phyloP scores from a whole-genome alignment of 495 filamentous ascomycete species.

The Glonium stellatum region DNA sequence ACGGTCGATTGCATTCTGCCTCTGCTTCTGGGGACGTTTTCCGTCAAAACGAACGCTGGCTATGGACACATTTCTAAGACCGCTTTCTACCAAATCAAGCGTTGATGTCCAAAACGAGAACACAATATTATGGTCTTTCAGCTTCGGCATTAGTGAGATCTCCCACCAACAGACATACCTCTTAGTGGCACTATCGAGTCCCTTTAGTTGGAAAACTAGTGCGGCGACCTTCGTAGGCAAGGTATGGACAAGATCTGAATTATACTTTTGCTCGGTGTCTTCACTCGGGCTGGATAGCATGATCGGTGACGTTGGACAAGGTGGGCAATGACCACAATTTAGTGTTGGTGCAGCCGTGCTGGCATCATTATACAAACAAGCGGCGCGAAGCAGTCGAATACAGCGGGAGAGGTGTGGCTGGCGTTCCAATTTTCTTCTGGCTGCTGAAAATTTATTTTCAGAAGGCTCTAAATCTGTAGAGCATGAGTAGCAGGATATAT shows the following conservation, averaged over 20 bases:
- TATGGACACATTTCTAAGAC: constrained; percentile 33
- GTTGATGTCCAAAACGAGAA: constrained; percentile 44
- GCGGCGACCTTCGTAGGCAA: constrained; percentile 22
- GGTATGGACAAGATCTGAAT: no score
- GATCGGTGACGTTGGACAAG: background rate
- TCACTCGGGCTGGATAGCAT: background rate
- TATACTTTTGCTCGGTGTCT: background rate
- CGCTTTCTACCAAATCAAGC: constrained; percentile 38
- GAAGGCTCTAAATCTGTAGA: background rate
- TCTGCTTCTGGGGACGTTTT: constrained; percentile 28
- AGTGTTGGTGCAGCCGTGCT: background rate
- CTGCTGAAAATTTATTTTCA: background rate
- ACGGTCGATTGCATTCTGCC: constrained; percentile 7
- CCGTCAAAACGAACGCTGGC: constrained; percentile 40
- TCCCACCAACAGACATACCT: constrained; percentile 7
- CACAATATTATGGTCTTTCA: constrained; percentile 34
- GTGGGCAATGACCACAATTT: background rate
- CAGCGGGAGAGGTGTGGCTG: background rate
- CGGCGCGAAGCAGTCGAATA: background rate
- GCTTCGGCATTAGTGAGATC: background rate
- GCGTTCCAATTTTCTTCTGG: background rate
- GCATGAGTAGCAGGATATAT: background rate
- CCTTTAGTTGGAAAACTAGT: constrained; percentile 21
- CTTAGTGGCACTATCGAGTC: background rate
- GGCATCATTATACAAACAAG: background rate